Percentiles rank a stretch among this genome's conserved stretches.
Conservation (phyloP, 345 rosid genomes). For the Atalantia buxifolia region DNA sequence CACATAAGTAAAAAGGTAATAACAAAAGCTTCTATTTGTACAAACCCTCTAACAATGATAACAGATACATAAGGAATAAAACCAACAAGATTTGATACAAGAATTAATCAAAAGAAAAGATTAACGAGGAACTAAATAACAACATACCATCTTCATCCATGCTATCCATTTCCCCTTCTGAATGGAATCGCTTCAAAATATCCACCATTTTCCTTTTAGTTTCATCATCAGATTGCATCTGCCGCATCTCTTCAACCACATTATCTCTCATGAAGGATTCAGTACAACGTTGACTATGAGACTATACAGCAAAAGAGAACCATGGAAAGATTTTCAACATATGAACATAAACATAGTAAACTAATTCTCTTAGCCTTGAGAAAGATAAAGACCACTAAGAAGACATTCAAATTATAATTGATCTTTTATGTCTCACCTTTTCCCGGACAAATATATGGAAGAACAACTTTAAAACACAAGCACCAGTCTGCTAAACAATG, state of each 20-base stretch:
- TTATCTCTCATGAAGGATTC: slow-evolving; percentile 94
- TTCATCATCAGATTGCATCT: slow-evolving; percentile 56
- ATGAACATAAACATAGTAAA: neutral
- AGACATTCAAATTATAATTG: neutral
- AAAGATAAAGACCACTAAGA: neutral
- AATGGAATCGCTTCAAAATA: slow-evolving; percentile 70
- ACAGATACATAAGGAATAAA: neutral
- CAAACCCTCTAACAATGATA: neutral
- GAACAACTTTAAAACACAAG: neutral
- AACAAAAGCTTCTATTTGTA: neutral
- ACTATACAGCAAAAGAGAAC: slow-evolving; percentile 28
- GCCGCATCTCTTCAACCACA: slow-evolving; percentile 67
- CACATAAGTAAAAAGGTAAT: neutral
- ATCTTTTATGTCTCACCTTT: neutral
- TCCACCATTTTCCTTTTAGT: slow-evolving; percentile 72
- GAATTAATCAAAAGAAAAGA: neutral
- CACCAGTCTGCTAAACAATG: neutral
- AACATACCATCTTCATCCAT: slow-evolving; percentile 45
- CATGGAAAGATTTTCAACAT: neutral
- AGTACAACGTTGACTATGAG: slow-evolving; percentile 82
- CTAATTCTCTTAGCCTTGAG: neutral
- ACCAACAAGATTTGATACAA: neutral
- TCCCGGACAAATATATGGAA: neutral
- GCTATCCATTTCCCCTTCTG: slow-evolving; percentile 51
- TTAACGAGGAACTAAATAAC: neutral